Conservation (phyloP, 202 grass and related monocot genomes). For the Saccharum hybrid region DNA sequence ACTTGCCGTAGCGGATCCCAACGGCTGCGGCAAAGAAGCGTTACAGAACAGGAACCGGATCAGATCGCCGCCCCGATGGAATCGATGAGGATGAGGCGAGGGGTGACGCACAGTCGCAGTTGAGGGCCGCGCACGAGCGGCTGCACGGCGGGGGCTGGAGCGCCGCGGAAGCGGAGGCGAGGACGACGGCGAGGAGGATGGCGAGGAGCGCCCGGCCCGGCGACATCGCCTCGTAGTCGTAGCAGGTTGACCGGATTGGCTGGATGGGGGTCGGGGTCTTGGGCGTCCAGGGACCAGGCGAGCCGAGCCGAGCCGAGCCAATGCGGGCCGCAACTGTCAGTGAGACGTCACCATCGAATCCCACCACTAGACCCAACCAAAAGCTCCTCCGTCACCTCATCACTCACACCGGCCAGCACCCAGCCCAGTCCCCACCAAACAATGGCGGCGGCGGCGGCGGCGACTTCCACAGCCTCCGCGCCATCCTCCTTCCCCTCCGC, state of each 20-base stretch:
- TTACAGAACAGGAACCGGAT: neutral
- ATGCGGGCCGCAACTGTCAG: neutral
- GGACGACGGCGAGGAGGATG: conserved; percentile 2
- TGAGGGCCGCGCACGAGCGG: conserved; percentile 67
- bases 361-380: neutral
- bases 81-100: neutral
- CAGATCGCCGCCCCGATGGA: neutral
- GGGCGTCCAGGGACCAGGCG: too few species aligned
- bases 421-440: neutral
- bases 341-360: neutral
- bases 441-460: conserved; percentile 58
- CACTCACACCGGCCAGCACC: neutral
- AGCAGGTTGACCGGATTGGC: too few species aligned
- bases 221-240: conserved; percentile 26
- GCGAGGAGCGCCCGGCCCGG: conserved; percentile 9
- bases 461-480: conserved; percentile 39
- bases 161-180: conserved; percentile 28
- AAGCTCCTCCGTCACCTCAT: neutral
- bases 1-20: conserved; percentile 86
- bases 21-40: conserved; percentile 43
- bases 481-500: conserved; percentile 29
- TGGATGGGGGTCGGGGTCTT: too few species aligned
- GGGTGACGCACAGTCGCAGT: conserved; percentile 65
- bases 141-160: conserved; percentile 60
- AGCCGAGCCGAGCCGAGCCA: too few species aligned